Base-by-base conservation (phyloP, 352 stramenopile genomes). In the Achlya hypogyna region DNA sequence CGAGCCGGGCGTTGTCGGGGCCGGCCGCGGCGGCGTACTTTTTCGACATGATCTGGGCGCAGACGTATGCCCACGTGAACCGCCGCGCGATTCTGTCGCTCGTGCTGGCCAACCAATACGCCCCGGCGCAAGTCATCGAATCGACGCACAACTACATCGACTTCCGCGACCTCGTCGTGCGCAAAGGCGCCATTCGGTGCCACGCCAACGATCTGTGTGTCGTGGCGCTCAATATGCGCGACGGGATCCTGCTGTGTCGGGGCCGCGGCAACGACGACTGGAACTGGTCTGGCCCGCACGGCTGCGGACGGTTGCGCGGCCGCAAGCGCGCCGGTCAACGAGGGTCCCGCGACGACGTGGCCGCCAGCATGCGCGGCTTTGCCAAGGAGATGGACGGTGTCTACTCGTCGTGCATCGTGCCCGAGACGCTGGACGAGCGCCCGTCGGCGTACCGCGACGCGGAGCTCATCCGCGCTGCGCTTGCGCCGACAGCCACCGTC, bases 131-230 rank as follows among this genome's bases (percentile, higher is more conserved):
- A 16, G 25, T 71, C 20, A 34, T 53, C 10, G 35, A 66, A 25
- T 53, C 40, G 10, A 53, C 69, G 5, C 71, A 75, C 63, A 75
- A 71, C 54, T 70, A 75, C 65, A 69, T 73, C 58, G 72, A 75
- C 27, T 75, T 74, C 60, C 72, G 71, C n/a, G 35, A 53, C 53
- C 65, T 71, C 53, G 69, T 75, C 25, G 63, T 70, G 12, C 53
- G 71, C 16, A 75, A 75, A 34, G 71, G 71, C 5, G 71, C 71
- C 10, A 75, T 70, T 38, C 69, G 66, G 22, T 69, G 66, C 53
- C 56, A 62, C 28, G 35, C 29, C 18, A 62, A 63, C 53, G 47
- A 75, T 32, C 56, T 67, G 20, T 69, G 71, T 40, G 69, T 75
- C 14, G 70, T 75, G 23, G 66, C 71, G 12, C 62, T 65, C 22